These are phyloP conservation scores for Hysterangium stoloniferum DNA, from an alignment of 768 basidiomycete genomes.

Conservation along the genomic window DNA sequence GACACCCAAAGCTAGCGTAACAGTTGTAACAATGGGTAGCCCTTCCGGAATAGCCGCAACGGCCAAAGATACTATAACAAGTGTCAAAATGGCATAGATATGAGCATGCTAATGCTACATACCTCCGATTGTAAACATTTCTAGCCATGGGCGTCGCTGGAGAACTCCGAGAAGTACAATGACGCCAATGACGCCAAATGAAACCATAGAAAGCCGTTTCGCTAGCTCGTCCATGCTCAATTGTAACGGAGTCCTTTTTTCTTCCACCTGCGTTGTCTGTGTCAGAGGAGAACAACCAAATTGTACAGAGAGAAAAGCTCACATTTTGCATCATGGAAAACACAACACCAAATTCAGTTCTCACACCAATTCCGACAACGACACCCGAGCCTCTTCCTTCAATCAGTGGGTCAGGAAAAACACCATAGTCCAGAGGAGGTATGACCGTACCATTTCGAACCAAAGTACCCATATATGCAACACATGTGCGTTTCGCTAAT, in stretches of 20 bases:
- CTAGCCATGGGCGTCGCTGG: slow-evolving; percentile 83
- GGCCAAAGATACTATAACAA: slow-evolving; percentile 77
- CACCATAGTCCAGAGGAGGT: not conserved
- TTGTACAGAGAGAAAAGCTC: too few relatives aligned
- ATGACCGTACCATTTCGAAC: slow-evolving; percentile 68
- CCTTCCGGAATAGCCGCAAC: slow-evolving; percentile 99
- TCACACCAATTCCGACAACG: slow-evolving; percentile 76
- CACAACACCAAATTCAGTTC: slow-evolving; percentile 93
- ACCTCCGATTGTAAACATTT: slow-evolving; percentile 99
- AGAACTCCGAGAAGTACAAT: slow-evolving; percentile 87
- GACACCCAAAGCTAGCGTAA: slow-evolving; percentile 92
- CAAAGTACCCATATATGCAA: slow-evolving; percentile 94
- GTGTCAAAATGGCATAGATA: slow-evolving; percentile 15
- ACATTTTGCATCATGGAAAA: slow-evolving; percentile 99
- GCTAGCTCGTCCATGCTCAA: slow-evolving; percentile 95
- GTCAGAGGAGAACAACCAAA: not conserved
- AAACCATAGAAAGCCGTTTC: slow-evolving; percentile 80
- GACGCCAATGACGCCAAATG: slow-evolving; percentile 90
- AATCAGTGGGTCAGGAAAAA: not conserved
- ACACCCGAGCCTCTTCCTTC: slow-evolving; percentile 76
- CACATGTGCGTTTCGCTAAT: slow-evolving; percentile 77
- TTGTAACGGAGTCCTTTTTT: slow-evolving; percentile 88
- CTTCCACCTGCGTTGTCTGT: slow-evolving; percentile 47
- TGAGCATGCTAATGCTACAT: slow-evolving; percentile 19
- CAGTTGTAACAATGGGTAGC: slow-evolving; percentile 92